Evolutionary conservation across 495 filamentous ascomycete genomes (phyloP), one percentile per base, ranked within the genome.

Genomic region (Emericellopsis terricola): DNA sequence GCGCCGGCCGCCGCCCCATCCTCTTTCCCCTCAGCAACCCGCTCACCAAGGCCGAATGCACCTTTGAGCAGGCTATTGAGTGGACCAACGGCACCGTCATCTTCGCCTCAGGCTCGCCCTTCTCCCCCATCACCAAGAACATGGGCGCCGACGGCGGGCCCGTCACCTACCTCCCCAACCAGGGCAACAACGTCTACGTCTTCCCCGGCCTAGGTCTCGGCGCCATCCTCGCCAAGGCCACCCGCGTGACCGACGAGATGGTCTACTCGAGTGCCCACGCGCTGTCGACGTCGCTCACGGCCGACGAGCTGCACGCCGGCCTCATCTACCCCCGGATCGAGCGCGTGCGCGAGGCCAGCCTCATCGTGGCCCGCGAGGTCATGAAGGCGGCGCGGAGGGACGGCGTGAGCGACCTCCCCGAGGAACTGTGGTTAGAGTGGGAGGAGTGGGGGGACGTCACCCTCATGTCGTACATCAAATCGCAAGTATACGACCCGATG

Each of bases 141-240:
- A n/a, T n/a, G n/a, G n/a, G n/a, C n/a, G 73, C 69, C 28, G 65
- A 68, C 51, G 62, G 68, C 19, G n/a, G n/a, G n/a, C n/a, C n/a
- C n/a, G 64, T 73, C 37, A 77, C 72, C 30, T 75, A 86, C 60
- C 73, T 78, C 53, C 83, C 89, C 14, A 91, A 91, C 55, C 89
- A 97, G 63, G 89, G 78, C 34, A 71, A 69, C 66, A 91, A 91
- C 61, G 67, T 71, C 62, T 97, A 94, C 45, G 84, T 97, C 31
- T 97, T 97, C 73, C 89, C 89, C 2, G 89, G 89, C 47, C 85
- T 97, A 40, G 89, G 89, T 24, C 73, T 96, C 21, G 89, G 85
- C 38, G 82, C 87, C 40, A 94, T 97, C 48, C 76, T 97, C 27
- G 76, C 74, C 62, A 87, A 93, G 63, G 68, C 82, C 28, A 77